These are phyloP conservation scores for Xylaria curta DNA, from an alignment of 495 filamentous ascomycete species.

Conservation along the genomic window DNA sequence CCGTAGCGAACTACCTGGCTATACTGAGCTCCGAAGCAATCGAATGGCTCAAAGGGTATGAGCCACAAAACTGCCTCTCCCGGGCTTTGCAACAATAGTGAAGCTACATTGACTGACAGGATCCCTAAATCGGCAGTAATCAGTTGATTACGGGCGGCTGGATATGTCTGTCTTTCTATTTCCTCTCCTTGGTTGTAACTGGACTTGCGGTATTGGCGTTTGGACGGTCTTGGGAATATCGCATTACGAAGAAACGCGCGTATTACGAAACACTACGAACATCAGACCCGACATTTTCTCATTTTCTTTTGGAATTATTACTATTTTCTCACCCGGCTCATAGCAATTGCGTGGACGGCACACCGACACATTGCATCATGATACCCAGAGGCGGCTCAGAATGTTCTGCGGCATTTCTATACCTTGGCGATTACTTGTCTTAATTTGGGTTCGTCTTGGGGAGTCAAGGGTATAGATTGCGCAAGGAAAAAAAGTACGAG, in stretches of 20 bases:
- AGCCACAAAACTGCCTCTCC: neutral
- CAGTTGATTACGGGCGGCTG: neutral
- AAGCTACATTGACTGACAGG: neutral
- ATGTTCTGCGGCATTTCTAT: neutral
- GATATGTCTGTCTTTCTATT: neutral
- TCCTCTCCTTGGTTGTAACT: neutral
- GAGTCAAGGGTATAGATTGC: neutral
- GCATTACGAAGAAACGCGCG: constrained; percentile 2
- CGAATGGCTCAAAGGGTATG: constrained; percentile 13
- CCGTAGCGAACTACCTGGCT: constrained; percentile 43
- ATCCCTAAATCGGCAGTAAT: neutral
- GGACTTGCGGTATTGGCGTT: neutral
- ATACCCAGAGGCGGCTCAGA: constrained; percentile 19
- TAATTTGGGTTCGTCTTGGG: neutral
- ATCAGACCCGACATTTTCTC: neutral
- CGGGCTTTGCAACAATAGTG: neutral
- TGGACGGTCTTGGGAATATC: neutral
- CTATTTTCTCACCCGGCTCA: neutral
- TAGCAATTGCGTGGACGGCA: neutral
- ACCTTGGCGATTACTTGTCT: neutral
- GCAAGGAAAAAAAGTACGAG: neutral
- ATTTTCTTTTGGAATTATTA: neutral
- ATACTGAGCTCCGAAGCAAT: constrained; percentile 32
- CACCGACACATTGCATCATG: neutral
- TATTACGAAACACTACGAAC: neutral